phyloP scores from a whole-genome alignment of 805 yeast species.

The Suhomyces pyralidae region DNA sequence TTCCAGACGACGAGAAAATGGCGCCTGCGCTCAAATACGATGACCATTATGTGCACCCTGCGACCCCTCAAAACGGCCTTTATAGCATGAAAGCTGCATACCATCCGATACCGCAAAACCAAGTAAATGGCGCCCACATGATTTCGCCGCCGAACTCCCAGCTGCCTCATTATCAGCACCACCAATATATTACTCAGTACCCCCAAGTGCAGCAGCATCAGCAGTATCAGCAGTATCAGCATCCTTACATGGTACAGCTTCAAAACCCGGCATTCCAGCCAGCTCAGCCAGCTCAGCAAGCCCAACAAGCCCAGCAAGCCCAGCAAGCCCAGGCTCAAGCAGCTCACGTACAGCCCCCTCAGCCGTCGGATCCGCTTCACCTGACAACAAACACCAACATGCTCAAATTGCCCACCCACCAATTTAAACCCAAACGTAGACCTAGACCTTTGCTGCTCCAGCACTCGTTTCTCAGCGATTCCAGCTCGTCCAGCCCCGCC shows the following conservation, averaged over 20 bases:
- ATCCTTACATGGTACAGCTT: neutral
- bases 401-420: conserved; percentile 20
- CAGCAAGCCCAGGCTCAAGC: neutral
- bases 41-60: conserved; percentile 6
- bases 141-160: conserved; percentile 29
- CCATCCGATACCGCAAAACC: conserved; percentile 1
- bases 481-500: conserved; percentile 3
- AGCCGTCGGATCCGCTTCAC: neutral
- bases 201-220: conserved; percentile 14
- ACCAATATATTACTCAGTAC: neutral
- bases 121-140: conserved; percentile 3
- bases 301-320: neutral
- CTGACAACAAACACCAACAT: neutral
- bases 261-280: neutral
- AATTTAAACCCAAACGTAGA: conserved; percentile 38
- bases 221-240: conserved; percentile 16
- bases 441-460: conserved; percentile 39
- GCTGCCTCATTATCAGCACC: conserved; percentile 19
- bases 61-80: conserved; percentile 11
- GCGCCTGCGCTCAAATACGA: neutral
- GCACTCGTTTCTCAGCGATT: conserved; percentile 26
- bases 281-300: neutral
- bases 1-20: conserved; percentile 1
- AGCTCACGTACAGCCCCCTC: neutral
- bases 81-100: conserved; percentile 2